These are phyloP conservation scores for Gossypium sturtianum DNA, from an alignment of 345 rosid species.

Conservation along the genomic window DNA sequence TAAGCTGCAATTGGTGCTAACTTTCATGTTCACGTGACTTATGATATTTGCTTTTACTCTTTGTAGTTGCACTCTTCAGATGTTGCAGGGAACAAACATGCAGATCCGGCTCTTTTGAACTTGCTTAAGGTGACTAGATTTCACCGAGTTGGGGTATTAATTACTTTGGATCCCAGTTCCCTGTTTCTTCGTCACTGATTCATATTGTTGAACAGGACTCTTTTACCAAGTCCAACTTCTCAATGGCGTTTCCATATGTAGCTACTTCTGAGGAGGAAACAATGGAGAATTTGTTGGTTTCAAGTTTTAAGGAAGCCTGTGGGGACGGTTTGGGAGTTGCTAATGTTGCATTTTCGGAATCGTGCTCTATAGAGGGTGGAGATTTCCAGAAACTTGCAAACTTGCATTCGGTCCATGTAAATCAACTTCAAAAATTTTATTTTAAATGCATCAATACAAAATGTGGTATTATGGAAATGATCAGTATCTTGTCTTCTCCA, in stretches of 20 bases:
- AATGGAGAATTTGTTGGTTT: conserved; percentile 64
- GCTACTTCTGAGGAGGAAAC: conserved; percentile 63
- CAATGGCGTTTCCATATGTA: conserved; percentile 91
- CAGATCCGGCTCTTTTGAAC: conserved; percentile 50
- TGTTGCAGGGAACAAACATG: conserved; percentile 47
- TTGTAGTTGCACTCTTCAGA: conserved; percentile 66
- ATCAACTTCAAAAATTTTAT: neutral
- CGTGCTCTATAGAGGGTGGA: conserved; percentile 61
- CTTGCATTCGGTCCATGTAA: conserved; percentile 61
- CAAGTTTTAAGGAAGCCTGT: conserved; percentile 65
- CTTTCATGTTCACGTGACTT: conserved; percentile 4
- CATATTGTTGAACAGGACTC: conserved; percentile 47
- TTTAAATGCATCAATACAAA: neutral
- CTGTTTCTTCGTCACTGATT: conserved; percentile 4
- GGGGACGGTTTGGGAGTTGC: conserved; percentile 34
- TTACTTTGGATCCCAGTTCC: neutral
- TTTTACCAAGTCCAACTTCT: conserved; percentile 61
- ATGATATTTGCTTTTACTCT: conserved; percentile 11
- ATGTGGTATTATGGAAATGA: neutral
- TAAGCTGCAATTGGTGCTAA: neutral
- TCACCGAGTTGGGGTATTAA: neutral
- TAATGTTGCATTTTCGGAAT: conserved; percentile 66
- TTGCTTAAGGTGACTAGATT: conserved; percentile 55
- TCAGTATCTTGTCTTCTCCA: neutral
- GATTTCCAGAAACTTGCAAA: conserved; percentile 55